Percentiles rank a stretch among this genome's conserved stretches.
These are phyloP conservation scores for Ogataea polymorpha DNA, from an alignment of 805 yeast genomes.

Conservation along the genomic window DNA sequence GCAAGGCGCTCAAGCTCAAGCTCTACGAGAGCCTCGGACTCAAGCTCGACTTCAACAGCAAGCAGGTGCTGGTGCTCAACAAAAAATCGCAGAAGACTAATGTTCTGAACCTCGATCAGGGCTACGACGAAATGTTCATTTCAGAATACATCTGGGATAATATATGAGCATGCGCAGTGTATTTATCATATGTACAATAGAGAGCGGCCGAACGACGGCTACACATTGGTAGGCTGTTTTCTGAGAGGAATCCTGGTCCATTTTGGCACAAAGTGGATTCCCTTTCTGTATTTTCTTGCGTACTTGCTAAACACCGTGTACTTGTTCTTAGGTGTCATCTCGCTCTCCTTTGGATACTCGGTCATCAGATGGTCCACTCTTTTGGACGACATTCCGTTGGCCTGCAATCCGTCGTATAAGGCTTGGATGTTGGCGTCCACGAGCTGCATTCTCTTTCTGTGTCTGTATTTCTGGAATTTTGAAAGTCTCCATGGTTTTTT, in stretches of 20 bases:
- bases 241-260: conserved; percentile 87
- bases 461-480: conserved; percentile 74
- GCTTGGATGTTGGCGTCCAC: conserved; percentile 79
- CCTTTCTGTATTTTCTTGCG: conserved; percentile 77
- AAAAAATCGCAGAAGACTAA: conserved; percentile 44
- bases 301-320: conserved; percentile 81
- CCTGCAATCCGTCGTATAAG: conserved; percentile 48
- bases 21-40: conserved; percentile 62
- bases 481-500: conserved; percentile 79
- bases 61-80: conserved; percentile 48
- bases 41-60: conserved; percentile 39
- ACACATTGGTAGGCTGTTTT: conserved; percentile 72
- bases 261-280: conserved; percentile 83
- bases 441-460: conserved; percentile 73
- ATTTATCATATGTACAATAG: conserved; percentile 14
- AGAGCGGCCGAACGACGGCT: conserved; percentile 7
- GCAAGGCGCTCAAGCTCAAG: conserved; percentile 51
- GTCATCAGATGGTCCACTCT: conserved; percentile 36
- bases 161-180: conserved; percentile 27
- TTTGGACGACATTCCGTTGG: conserved; percentile 32
- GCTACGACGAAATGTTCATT: conserved; percentile 64
- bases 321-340: conserved; percentile 80
- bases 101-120: conserved; percentile 47
- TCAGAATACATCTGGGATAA: conserved; percentile 80
- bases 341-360: conserved; percentile 72